A percentile compares a stretch with the other conserved stretches of the same genome.
Evolutionary conservation across 2,329 filamentous ascomycete genomes (phyloP).

Genomic region (Fusarium haematococcum): DNA sequence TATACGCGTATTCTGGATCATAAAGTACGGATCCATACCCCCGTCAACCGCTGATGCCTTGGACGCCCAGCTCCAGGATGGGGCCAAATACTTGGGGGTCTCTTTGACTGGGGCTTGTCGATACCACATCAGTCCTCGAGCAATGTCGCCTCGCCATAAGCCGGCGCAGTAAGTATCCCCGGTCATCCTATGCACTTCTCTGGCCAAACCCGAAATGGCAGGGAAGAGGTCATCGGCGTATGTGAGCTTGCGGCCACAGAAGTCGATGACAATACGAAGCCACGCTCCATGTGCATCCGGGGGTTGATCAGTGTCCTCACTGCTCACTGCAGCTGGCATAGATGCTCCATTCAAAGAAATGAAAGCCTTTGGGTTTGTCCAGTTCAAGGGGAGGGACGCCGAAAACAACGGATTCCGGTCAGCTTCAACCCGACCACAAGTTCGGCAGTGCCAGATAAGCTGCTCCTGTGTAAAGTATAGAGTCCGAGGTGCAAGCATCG

Average conservation of each 20-base stretch:
- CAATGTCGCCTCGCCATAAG: neutral
- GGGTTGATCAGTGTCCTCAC: neutral
- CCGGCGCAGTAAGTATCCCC: neutral
- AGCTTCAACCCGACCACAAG: neutral
- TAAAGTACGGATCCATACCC: neutral
- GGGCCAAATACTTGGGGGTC: neutral
- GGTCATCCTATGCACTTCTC: neutral
- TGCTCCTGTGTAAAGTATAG: neutral
- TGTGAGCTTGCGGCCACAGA: neutral
- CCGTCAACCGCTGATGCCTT: neutral
- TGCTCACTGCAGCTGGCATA: neutral
- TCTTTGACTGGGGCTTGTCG: neutral
- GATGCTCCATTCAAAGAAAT: neutral
- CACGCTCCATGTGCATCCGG: neutral
- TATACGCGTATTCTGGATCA: neutral
- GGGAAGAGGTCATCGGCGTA: neutral
- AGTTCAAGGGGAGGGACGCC: neutral
- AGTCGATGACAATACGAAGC: neutral
- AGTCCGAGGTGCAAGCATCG: neutral
- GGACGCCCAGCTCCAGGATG: neutral
- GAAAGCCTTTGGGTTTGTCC: neutral
- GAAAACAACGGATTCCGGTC: neutral
- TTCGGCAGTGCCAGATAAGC: neutral
- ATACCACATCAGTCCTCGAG: neutral
- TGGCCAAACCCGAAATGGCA: neutral